phyloP scores from a whole-genome alignment of 2,329 filamentous ascomycete species.

The Diaporthe amygdali region DNA sequence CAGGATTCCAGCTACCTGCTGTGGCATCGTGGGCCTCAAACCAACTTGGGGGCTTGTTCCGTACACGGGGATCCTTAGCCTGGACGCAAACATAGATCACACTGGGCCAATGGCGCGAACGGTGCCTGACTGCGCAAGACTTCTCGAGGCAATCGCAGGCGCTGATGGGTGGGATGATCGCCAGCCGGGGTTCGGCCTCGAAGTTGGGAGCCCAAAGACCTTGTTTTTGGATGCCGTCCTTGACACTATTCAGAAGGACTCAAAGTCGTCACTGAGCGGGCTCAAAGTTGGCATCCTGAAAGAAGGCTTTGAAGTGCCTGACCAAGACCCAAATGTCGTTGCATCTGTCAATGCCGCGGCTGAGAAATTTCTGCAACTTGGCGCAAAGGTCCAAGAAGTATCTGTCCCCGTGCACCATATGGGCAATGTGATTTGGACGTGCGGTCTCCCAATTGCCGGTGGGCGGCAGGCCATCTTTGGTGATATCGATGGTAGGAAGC shows the following conservation, averaged over 20 bases:
- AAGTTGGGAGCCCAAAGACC: slow-evolving; percentile 19
- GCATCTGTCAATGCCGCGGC: slow-evolving; percentile 43
- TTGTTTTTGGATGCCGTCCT: slow-evolving; percentile 16
- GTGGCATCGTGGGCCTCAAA: slow-evolving; percentile 42
- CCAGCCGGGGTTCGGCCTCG: slow-evolving; percentile 19
- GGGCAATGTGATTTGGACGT: slow-evolving; percentile 55
- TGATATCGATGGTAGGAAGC: slow-evolving; percentile 18
- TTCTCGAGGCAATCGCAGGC: slow-evolving; percentile 47
- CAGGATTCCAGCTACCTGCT: slow-evolving; percentile 37
- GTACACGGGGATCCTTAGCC: slow-evolving; percentile 46
- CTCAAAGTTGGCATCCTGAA: slow-evolving; percentile 50
- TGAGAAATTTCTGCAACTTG: slow-evolving; percentile 41
- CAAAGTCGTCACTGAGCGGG: slow-evolving; percentile 25
- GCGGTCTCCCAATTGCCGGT: slow-evolving; percentile 27
- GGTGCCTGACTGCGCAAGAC: slow-evolving; percentile 44
- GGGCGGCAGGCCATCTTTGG: slow-evolving; percentile 22
- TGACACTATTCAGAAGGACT: neutral
- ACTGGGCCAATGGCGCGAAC: slow-evolving; percentile 46
- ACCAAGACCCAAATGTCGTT: slow-evolving; percentile 44
- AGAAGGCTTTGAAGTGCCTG: slow-evolving; percentile 46
- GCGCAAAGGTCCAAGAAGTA: slow-evolving; percentile 49
- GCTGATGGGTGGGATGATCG: slow-evolving; percentile 49
- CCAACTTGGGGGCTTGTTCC: slow-evolving; percentile 48
- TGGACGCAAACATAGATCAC: slow-evolving; percentile 50
- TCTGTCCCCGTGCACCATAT: slow-evolving; percentile 53